These are phyloP conservation scores for Cryptosporidium felis DNA, from an alignment of 169 alveolate genomes.

Conservation along the genomic window DNA sequence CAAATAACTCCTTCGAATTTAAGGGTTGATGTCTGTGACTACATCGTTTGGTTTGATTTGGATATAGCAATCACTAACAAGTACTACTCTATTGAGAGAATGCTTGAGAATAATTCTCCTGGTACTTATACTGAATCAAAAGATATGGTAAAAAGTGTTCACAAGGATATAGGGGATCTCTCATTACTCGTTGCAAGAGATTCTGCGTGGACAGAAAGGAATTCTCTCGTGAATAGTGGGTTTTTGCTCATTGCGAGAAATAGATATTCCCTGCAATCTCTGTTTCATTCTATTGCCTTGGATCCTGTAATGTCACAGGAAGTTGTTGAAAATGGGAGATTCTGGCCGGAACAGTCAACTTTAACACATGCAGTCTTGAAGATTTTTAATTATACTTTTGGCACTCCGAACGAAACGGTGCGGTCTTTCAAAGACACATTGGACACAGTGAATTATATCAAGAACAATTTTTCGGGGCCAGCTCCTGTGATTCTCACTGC, in stretches of 20 bases:
- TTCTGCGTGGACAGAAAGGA: slow-evolving; percentile 40
- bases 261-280: slow-evolving; percentile 15
- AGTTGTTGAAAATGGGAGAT: slow-evolving; percentile 24
- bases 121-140: neutral
- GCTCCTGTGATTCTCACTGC: neutral
- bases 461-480: neutral
- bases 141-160: slow-evolving; percentile 4
- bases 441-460: neutral
- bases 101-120: slow-evolving; percentile 1
- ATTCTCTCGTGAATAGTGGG: slow-evolving; percentile 58
- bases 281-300: slow-evolving; percentile 38
- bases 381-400: slow-evolving; percentile 2
- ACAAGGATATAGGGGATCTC: slow-evolving; percentile 7
- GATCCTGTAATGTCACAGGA: slow-evolving; percentile 18
- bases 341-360: slow-evolving; percentile 70
- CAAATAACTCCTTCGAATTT: slow-evolving; percentile 55
- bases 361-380: slow-evolving; percentile 7
- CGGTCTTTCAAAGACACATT: neutral
- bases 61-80: slow-evolving; percentile 53
- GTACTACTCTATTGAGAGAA: slow-evolving; percentile 26
- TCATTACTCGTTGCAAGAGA: slow-evolving; percentile 30
- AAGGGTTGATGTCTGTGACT: slow-evolving; percentile 46
- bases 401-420: slow-evolving; percentile 12
- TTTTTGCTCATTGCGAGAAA: slow-evolving; percentile 27
- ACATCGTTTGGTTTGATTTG: slow-evolving; percentile 56